Conservation (phyloP, 129 eudicot genomes). For the Pittosporum tobira region DNA sequence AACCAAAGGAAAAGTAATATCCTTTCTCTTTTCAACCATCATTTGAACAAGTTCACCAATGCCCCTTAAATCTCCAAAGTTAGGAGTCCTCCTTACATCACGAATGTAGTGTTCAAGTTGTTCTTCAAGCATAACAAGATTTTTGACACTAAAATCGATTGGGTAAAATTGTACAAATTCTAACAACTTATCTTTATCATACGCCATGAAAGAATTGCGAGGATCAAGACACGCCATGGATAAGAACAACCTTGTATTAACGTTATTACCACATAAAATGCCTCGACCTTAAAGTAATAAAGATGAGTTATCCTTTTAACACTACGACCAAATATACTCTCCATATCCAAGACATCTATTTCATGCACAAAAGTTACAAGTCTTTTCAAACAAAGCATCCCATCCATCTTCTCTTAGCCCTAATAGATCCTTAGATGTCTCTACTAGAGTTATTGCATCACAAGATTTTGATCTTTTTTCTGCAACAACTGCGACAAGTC, state of each 20-base stretch:
- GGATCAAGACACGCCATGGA: constrained; percentile 15
- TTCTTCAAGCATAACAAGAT: constrained; percentile 5
- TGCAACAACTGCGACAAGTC: neutral
- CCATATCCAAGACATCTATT: constrained; percentile 1
- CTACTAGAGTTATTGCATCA: constrained; percentile 9
- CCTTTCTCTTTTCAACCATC: neutral
- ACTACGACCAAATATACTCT: neutral
- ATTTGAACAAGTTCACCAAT: neutral
- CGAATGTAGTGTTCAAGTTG: constrained; percentile 5
- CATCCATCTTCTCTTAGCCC: constrained; percentile 12
- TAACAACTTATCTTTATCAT: constrained; percentile 5
- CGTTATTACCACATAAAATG: constrained; percentile 2
- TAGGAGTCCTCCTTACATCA: too few species aligned
- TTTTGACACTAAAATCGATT: neutral
- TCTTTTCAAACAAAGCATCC: neutral
- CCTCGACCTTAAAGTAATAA: neutral
- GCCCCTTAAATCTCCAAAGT: neutral
- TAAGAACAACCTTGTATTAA: neutral
- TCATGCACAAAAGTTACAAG: neutral
- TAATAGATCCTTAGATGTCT: neutral
- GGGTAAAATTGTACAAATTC: constrained; percentile 6
- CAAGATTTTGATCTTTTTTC: constrained; percentile 10
- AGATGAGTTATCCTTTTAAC: neutral
- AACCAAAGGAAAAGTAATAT: neutral
- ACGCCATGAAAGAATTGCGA: neutral